Evolutionary conservation across 768 basidiomycete species (phyloP), one percentile per base, ranked within the genome.

Genomic region (Mycena belliarum): DNA sequence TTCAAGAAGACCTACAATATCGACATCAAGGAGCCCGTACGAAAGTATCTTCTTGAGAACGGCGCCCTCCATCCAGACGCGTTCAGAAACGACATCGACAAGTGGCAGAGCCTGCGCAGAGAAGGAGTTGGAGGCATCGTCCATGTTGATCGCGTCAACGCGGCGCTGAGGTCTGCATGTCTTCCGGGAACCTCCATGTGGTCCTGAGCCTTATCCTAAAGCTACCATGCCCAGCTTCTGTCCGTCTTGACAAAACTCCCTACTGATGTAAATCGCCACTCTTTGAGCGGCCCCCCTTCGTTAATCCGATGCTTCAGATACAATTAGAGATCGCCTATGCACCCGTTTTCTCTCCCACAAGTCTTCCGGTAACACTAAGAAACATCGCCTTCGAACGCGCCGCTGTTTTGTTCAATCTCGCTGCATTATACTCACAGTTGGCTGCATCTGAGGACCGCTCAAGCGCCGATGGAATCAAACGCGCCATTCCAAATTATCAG

Each of bases 191-290:
- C 16, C 40, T 33, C 40, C 21, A 43, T 45, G 54, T 59, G 16
- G 25, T 28, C 50, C 33, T 55, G 10, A 3, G 28, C 49, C 61
- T 60, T 48, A 55, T 46, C 44, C 41, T 42, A 11, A 66, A 98
- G 96, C 43, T 98, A 98, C 69, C 91, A 97, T 64, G 91, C 93
- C 4, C 95, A 96, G 68, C 83, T 98, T 35, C 77, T 86, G 0
- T 94, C 89, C 59, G 82, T 95, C 29, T 72, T 91, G 60, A 85
- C 87, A 14, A 98, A 98, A 69, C 76, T 98, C 8, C 95, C 96
- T 2, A 73, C 80, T 8, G 86, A 96, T 71, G 95, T 86, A 54
- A 67, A 24, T 46, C 2, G 69, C 25, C 44, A 24, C 51, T 37
- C 29, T 26, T 32, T 38, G 14, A 32, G 12, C 29, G 25, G 1